Base-by-base conservation (phyloP, 2,329 filamentous ascomycete species). In the Alternaria atra region DNA sequence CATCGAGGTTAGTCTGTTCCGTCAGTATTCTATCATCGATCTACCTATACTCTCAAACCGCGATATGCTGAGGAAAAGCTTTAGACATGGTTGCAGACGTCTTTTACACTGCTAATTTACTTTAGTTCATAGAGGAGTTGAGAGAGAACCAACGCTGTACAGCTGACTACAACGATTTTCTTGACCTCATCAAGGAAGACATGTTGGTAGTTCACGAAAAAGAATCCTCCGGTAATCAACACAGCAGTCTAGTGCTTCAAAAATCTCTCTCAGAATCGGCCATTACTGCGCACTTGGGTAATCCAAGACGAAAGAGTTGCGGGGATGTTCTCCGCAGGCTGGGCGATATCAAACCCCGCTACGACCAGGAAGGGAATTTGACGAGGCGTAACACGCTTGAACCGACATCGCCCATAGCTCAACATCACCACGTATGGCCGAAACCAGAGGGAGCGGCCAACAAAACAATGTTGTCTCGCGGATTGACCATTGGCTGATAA, bases 251-350 rank as follows among this genome's bases (percentile, higher is more conserved):
- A 15, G 7, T 6, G 30, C 25, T 17, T 10, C 23, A 15, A 20
- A 27, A 37, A n/a, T 27, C 17, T 1, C 12, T 40, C 13, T 27
- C 44, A 12, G 32, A 34, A 17, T 7, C 32, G n/a, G 29, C 6
- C 2, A 23, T 17, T n/a, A 37, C 5, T 4, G 20, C 13, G 1
- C 3, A 2, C 9, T n/a, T 48, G n/a, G 23, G 42, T 0, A 3
- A 29, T 20, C 5, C 17, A 6, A 17, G 43, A 56, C 29, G 53
- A 56, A 56, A 56, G 53, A 56, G 53, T 9, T 56, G 43, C 9
- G 44, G 44, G 20, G 43, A 56, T 13, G 29, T 56, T 1, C 13
- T 40, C 34, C 53, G 53, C 17, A 50, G 27, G 9, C 25, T 56
- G 12, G 44, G 35, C 17, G 53, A 50, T 5, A 56, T 56, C 6